Base-by-base conservation (phyloP, 805 yeast species). In the Candida loeiensis region DNA sequence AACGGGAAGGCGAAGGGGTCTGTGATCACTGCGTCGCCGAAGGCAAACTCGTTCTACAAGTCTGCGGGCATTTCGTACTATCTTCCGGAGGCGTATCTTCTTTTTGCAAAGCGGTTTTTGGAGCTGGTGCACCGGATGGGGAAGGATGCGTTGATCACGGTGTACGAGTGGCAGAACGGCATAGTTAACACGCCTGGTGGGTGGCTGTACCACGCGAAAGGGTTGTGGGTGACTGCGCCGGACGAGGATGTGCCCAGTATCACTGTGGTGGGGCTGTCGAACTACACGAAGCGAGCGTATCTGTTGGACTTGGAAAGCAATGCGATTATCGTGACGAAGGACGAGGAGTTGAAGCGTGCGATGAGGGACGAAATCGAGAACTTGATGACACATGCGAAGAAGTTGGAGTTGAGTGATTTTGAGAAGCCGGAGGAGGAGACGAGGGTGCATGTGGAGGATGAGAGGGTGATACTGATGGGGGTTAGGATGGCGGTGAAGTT, bases 121-220 rank as follows among this genome's bases (percentile, higher is more conserved):
- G 65, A 73, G 48, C 74, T 71, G 16, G 77, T 82, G 6, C 57
- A 61, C 16, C 43, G 49, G 8, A 51, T 61, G 21, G 68, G 72
- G 2, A 74, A 70, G 50, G 63, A 68, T 13, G 42, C 64, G 2
- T 49, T 66, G 25, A 79, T 91, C 21, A 60, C 64, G 14, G 64
- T 93, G 26, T 71, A 71, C 41, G 98, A 91, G 60, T 93, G 99
- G 99, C 74, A 77, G 53, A 79, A 76, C 36, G 99, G 99, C 1
- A 67, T 79, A 2, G 95, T 88, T 3, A 87, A 88, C 55, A 76
- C 84, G 6, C 75, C 80, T 0, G 74, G 70, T 20, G 99, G 99
- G 1, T 91, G 99, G 98, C 86, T 97, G 0, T 93, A 93, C 59
- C 99, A 93, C 56, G 98, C 99, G 11, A 93, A 93, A 57, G 99